phyloP scores from a whole-genome alignment of 1,284 basidiomycete species.

The Leccinum glutinopallens region DNA sequence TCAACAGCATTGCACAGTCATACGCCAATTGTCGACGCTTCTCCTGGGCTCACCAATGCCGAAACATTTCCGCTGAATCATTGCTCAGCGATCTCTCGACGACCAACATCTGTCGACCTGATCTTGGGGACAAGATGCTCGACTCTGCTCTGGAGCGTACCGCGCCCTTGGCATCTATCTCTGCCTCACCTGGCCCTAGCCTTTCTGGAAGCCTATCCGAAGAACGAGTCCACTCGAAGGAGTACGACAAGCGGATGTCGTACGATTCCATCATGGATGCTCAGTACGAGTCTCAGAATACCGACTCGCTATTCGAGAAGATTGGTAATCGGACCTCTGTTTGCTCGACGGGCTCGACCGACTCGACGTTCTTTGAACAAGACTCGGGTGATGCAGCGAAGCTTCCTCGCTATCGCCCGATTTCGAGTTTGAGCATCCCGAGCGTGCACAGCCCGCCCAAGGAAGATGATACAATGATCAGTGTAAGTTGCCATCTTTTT shows the following conservation, averaged over 20 bases:
- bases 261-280: slow-evolving; percentile 68
- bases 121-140: slow-evolving; percentile 89
- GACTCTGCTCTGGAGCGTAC: slow-evolving; percentile 59
- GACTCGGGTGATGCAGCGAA: slow-evolving; percentile 31
- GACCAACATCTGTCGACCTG: slow-evolving; percentile 65
- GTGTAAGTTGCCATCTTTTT: slow-evolving; percentile 46
- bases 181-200: slow-evolving; percentile 63
- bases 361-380: slow-evolving; percentile 66
- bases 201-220: slow-evolving; percentile 29
- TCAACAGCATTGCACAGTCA: slow-evolving; percentile 55
- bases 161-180: slow-evolving; percentile 64
- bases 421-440: slow-evolving; percentile 61
- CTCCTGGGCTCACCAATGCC: slow-evolving; percentile 62
- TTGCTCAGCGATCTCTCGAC: slow-evolving; percentile 64
- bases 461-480: slow-evolving; percentile 81
- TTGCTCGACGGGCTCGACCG: slow-evolving; percentile 51
- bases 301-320: slow-evolving; percentile 69
- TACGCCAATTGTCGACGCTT: slow-evolving; percentile 58
- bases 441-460: slow-evolving; percentile 53
- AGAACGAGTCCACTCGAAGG: slow-evolving; percentile 12
- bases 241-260: slow-evolving; percentile 40
- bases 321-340: slow-evolving; percentile 52
- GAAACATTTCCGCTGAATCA: slow-evolving; percentile 67
- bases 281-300: slow-evolving; percentile 22
- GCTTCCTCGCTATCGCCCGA: slow-evolving; percentile 57